phyloP scores from a whole-genome alignment of 129 eudicot genomes.

The Helianthus annuus region HanXRQr2.0-SUNRISE NC_035435.2:151910756-151911255 shows the following conservation, averaged over 20 bases:
- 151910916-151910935: constrained; percentile 3
- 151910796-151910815: background rate
- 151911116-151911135: background rate
- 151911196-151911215: constrained; percentile 7
- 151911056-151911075: background rate
- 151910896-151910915: background rate
- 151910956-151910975: background rate
- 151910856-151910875: constrained; percentile 21
- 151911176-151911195: constrained; percentile 14
- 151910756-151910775: constrained; percentile 12
- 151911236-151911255: background rate
- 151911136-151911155: constrained; percentile 7
- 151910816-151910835: background rate
- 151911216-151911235: constrained; percentile 12
- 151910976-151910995: constrained; percentile 8
- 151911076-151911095: background rate
- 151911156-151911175: background rate
- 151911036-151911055: constrained; percentile 3
- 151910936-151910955: background rate
- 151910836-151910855: constrained; percentile 10
- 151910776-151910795: constrained; percentile 20
- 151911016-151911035: background rate
- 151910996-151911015: constrained; percentile 2
- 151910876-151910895: background rate
- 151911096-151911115: background rate